These are phyloP conservation scores for Leptodermis oblonga DNA, from an alignment of 257 asterid species.

Conservation along the genomic window DNA sequence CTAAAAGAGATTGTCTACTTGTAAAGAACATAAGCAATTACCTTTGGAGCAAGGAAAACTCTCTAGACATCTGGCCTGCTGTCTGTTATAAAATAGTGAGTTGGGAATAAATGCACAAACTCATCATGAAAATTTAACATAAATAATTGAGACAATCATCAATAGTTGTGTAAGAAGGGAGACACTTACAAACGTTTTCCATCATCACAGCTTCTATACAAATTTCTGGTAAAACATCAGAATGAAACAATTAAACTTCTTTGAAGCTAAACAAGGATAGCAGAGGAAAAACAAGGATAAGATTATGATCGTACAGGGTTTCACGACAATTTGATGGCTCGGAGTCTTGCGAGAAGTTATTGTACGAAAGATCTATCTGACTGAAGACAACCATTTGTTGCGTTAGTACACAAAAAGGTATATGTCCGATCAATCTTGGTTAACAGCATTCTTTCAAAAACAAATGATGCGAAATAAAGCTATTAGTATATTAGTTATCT, in stretches of 20 bases:
- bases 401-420: neutral
- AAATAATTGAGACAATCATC: neutral
- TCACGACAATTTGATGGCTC: conserved; percentile 41
- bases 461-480: too few relatives aligned
- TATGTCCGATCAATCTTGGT: too few relatives aligned
- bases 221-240: conserved; percentile 40
- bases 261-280: neutral
- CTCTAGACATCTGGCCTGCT: conserved; percentile 29
- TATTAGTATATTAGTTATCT: too few relatives aligned
- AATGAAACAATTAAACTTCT: neutral
- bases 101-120: neutral
- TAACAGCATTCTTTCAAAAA: neutral
- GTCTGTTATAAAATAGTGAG: conserved; percentile 21
- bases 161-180: neutral
- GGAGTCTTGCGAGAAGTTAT: conserved; percentile 35
- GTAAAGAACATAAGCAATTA: conserved; percentile 12
- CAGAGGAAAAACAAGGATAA: neutral
- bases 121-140: neutral
- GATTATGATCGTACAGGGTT: conserved; percentile 32
- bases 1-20: neutral
- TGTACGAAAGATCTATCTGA: conserved; percentile 54
- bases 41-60: conserved; percentile 34
- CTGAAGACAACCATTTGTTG: conserved; percentile 27
- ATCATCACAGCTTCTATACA: conserved; percentile 45
- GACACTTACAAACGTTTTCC: conserved; percentile 36